Percentiles rank a stretch among this genome's conserved stretches.
Evolutionary conservation across 495 filamentous ascomycete species (phyloP).

Genomic region (Xylaria venustula): DNA sequence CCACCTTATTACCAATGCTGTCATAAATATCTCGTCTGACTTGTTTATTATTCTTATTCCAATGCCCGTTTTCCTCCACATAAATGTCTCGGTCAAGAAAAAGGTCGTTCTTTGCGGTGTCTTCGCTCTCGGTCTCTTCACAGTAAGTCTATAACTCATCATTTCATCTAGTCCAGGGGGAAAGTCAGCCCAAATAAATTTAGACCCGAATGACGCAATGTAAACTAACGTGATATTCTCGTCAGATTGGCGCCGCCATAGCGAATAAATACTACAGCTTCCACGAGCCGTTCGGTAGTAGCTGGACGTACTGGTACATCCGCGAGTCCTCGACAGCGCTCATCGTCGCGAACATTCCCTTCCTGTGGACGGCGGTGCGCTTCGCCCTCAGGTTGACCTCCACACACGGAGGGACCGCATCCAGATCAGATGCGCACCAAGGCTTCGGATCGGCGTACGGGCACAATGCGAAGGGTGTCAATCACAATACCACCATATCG

Average conservation of each 20-base stretch:
- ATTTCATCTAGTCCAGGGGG: background rate
- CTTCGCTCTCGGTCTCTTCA: constrained; percentile 59
- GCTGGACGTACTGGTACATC: constrained; percentile 68
- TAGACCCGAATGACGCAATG: background rate
- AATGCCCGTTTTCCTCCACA: constrained; percentile 56
- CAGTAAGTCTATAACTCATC: constrained; percentile 27
- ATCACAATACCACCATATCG: constrained; percentile 2
- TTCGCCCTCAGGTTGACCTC: constrained; percentile 51
- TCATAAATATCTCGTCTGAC: constrained; percentile 67
- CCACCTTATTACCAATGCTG: constrained; percentile 64
- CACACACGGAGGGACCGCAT: constrained; percentile 31
- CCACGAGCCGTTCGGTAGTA: constrained; percentile 48
- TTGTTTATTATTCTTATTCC: constrained; percentile 60
- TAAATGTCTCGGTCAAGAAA: constrained; percentile 46
- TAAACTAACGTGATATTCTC: background rate
- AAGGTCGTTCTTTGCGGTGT: constrained; percentile 54
- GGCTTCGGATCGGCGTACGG: background rate
- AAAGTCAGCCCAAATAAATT: background rate
- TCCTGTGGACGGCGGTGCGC: constrained; percentile 58
- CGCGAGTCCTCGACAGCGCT: constrained; percentile 64
- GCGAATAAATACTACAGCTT: constrained; percentile 70
- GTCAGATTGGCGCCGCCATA: constrained; percentile 55
- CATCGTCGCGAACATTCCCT: constrained; percentile 63
- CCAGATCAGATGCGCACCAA: background rate
- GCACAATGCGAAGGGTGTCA: constrained; percentile 2